These are phyloP conservation scores for Phytophthora colocasiae DNA, from an alignment of 352 stramenopile species.

Conservation along the genomic window DNA sequence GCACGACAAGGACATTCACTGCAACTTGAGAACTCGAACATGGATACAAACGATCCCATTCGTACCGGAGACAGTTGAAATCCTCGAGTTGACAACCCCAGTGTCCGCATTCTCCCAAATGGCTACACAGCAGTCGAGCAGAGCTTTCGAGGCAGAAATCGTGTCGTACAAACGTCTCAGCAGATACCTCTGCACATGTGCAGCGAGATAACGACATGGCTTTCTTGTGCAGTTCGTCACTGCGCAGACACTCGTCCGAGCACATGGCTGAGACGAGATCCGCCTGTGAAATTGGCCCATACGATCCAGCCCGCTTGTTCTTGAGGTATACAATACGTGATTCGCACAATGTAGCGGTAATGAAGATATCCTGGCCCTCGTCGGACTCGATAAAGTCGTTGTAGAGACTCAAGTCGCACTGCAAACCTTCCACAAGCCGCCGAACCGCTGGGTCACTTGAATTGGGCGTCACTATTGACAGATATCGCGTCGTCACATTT, in stretches of 20 bases:
- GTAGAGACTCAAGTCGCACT: conserved; percentile 64
- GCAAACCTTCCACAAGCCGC: conserved; percentile 41
- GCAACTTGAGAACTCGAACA: conserved; percentile 36
- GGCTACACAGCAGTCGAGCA: conserved; percentile 82
- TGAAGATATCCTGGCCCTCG: conserved; percentile 70
- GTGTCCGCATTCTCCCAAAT: conserved; percentile 87
- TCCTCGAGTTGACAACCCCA: conserved; percentile 90
- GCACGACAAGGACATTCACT: conserved; percentile 12
- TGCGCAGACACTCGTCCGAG: conserved; percentile 82
- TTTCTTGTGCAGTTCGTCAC: conserved; percentile 78
- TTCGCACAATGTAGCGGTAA: conserved; percentile 77
- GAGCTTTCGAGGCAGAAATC: conserved; percentile 89
- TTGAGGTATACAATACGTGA: conserved; percentile 81
- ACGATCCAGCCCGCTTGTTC: conserved; percentile 58
- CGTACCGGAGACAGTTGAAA: conserved; percentile 92
- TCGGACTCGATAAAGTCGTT: conserved; percentile 61
- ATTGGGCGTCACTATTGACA: conserved; percentile 9
- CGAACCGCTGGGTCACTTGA: conserved; percentile 16
- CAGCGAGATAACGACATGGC: conserved; percentile 83
- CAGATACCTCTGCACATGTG: conserved; percentile 83
- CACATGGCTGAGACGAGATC: conserved; percentile 87
- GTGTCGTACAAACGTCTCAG: conserved; percentile 64
- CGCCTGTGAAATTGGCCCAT: conserved; percentile 66
- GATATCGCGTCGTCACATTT: conserved; percentile 13
- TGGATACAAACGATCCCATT: conserved; percentile 82